phyloP scores from a whole-genome alignment of 176 grass and related monocot genomes.

The Guadua angustifolia region DNA sequence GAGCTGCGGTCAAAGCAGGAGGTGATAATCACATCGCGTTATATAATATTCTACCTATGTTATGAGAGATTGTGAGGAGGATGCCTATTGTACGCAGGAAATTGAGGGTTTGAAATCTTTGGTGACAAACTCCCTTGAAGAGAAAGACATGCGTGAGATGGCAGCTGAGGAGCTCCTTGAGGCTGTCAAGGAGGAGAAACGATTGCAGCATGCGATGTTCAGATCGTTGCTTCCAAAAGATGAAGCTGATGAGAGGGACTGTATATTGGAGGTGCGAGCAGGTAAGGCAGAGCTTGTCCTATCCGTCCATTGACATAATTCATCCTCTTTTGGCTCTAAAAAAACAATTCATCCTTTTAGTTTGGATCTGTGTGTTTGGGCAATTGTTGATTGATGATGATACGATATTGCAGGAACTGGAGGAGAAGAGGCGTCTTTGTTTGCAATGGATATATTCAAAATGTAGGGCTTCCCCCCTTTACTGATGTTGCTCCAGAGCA shows the following conservation, averaged over 20 bases:
- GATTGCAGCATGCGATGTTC: conserved; percentile 58
- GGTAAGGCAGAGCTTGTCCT: conserved; percentile 50
- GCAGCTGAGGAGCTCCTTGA: conserved; percentile 72
- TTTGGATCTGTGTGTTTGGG: background rate
- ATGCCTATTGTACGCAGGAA: conserved; percentile 51
- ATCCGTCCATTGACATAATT: background rate
- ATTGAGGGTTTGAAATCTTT: conserved; percentile 71
- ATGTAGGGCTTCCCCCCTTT: conserved; percentile 57
- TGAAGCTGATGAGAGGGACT: conserved; percentile 89
- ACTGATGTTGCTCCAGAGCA: background rate
- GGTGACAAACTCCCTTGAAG: conserved; percentile 58
- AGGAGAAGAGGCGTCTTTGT: conserved; percentile 94
- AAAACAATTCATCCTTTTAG: background rate
- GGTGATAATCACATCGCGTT: conserved; percentile 29
- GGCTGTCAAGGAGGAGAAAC: conserved; percentile 62
- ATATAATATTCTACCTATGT: background rate
- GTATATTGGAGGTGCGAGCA: conserved; percentile 88
- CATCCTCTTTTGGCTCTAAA: background rate
- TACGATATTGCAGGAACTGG: conserved; percentile 70
- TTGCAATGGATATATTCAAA: conserved; percentile 95
- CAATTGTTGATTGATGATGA: conserved; percentile 20
- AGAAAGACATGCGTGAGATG: conserved; percentile 83
- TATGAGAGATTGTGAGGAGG: background rate
- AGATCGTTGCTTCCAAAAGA: conserved; percentile 82
- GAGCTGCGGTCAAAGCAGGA: conserved; percentile 58